phyloP scores from a whole-genome alignment of 257 asterid genomes.

The Nicotiana attenuata region DNA sequence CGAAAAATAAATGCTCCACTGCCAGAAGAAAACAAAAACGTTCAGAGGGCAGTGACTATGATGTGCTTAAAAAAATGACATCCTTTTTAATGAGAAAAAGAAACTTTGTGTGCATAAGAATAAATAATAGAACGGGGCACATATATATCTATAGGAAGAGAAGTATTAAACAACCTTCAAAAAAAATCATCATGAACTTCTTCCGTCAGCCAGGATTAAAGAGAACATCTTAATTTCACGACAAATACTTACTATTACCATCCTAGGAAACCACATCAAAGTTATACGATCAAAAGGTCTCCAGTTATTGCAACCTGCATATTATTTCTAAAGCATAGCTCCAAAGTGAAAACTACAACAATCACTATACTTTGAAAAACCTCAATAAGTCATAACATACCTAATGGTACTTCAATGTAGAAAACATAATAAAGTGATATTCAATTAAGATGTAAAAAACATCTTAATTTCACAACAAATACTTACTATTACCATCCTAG shows the following conservation, averaged over 20 bases:
- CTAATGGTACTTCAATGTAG: neutral
- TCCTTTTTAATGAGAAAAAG: neutral
- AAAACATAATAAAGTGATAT: neutral
- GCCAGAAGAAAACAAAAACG: neutral
- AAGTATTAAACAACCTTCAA: neutral
- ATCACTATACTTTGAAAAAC: neutral
- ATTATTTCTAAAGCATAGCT: neutral
- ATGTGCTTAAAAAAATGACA: neutral
- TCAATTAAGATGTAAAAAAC: too few relatives aligned
- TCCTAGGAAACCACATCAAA: neutral
- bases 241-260: neutral
- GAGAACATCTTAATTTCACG: neutral
- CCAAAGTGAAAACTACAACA: neutral
- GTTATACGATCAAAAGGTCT: neutral
- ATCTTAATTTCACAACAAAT: neutral
- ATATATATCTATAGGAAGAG: neutral
- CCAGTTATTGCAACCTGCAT: neutral
- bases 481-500: neutral
- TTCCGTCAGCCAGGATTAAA: neutral
- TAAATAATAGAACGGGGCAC: neutral
- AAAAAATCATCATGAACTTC: neutral
- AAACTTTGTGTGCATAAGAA: neutral
- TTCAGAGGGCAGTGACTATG: neutral
- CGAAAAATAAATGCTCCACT: neutral
- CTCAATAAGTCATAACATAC: neutral